Evolutionary conservation across 768 basidiomycete genomes (phyloP).

Genomic region (Tricholoma matsutake): DNA sequence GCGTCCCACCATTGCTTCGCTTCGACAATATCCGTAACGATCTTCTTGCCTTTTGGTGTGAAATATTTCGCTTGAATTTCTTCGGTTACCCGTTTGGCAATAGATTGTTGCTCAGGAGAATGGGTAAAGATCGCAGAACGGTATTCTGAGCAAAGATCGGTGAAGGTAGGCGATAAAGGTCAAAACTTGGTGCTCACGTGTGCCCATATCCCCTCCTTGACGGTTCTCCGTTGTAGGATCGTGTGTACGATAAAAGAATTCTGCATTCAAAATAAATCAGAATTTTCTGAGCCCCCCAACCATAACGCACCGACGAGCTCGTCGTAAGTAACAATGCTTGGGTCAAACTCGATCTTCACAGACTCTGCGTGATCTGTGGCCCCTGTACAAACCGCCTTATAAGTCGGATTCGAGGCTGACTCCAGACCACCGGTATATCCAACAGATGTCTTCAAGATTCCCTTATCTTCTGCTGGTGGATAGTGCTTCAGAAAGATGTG

Average conservation of each 20-base stretch:
- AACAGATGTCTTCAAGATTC: conserved; percentile 70
- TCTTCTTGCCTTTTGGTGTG: conserved; percentile 64
- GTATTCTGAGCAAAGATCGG: conserved; percentile 58
- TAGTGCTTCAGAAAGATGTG: conserved; percentile 83
- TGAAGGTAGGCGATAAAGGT: not conserved
- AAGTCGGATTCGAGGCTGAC: conserved; percentile 54
- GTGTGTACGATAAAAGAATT: conserved; percentile 94
- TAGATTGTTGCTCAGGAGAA: conserved; percentile 64
- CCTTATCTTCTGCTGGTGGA: conserved; percentile 66
- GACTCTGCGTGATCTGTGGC: conserved; percentile 88
- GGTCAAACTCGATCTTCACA: conserved; percentile 83
- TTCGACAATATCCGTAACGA: conserved; percentile 72
- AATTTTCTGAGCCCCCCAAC: not conserved
- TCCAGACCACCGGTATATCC: conserved; percentile 77
- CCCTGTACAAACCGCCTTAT: conserved; percentile 76
- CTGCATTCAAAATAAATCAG: conserved; percentile 30
- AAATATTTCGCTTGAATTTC: conserved; percentile 87
- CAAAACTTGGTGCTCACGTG: conserved; percentile 50
- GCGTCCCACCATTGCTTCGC: conserved; percentile 81
- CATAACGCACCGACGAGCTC: conserved; percentile 78
- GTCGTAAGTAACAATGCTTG: conserved; percentile 68
- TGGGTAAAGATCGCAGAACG: conserved; percentile 89
- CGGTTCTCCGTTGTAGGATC: conserved; percentile 83
- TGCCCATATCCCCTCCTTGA: conserved; percentile 76
- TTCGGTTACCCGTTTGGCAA: conserved; percentile 73